Base-by-base conservation (phyloP, 441 rosid genomes). In the Syzygium malaccense region DNA sequence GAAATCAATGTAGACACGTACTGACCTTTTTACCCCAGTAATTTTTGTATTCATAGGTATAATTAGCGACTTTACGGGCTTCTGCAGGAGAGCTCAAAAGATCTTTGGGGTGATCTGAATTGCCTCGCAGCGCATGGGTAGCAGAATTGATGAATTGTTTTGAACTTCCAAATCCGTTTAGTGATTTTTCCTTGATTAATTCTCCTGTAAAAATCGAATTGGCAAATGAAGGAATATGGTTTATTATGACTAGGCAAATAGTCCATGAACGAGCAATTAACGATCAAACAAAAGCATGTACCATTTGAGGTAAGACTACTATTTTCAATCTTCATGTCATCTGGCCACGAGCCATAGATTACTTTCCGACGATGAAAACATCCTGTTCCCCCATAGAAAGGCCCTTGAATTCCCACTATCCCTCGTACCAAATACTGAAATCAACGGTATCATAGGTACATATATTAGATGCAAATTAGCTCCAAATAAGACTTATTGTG, bases 281-380 rank as follows among this genome's bases (percentile, higher is more conserved):
- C 41, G 6, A 15, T 14, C 62, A 55, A 55, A 55, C 58, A 55
- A 19, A 55, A 7, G 58, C 58, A 55, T 26, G 4, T 86, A 91
- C 92, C 93, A 56, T 53, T 8, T 28, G 88, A 68, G 32, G 90
- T n/a, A 25, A 85, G 75, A 49, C 49, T 37, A 49, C 41, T 88
- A 33, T 84, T 87, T 25, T 84, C 68, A 33, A 23, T 13, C 56
- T 90, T 89, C 28, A 56, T 19, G 33, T 93, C 92, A 20, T 90
- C 87, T 0, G 93, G 92, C 79, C 90, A 88, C 8, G 88, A 75
- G 28, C 95, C 94, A 53, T 95, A 95, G 15, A 95, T 94, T 15
- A 94, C 94, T 92, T 93, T 92, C 87, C 97, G 89, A 80, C 94
- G 91, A 66, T 93, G 97, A 71, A 95, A 94, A 41, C 98, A 91